Percentiles rank a stretch among this genome's conserved stretches.
These are phyloP conservation scores for Babesia microti DNA, from an alignment of 169 alveolate species.

Conservation along the genomic window DNA sequence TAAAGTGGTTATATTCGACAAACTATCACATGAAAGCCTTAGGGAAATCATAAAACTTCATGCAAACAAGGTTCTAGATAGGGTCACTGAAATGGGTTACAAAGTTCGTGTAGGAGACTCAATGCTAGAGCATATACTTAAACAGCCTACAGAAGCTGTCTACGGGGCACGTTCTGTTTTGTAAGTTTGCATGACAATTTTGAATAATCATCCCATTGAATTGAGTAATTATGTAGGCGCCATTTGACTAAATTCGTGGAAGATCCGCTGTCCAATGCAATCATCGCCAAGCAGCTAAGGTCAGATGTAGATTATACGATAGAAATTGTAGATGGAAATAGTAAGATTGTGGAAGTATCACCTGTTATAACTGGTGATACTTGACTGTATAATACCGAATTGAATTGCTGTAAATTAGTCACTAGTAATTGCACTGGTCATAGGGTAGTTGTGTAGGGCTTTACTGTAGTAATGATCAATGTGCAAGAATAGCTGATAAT, in stretches of 20 bases:
- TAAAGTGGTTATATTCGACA: slow-evolving; percentile 54
- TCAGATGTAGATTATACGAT: slow-evolving; percentile 16
- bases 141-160: slow-evolving; percentile 35
- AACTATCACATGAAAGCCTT: slow-evolving; percentile 33
- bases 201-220: too few species aligned
- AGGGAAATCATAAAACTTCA: slow-evolving; percentile 45
- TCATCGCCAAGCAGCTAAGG: slow-evolving; percentile 18
- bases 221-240: slow-evolving; percentile 18
- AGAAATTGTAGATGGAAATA: too few species aligned
- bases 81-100: slow-evolving; percentile 30
- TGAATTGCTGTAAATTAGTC: too few species aligned
- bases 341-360: too few species aligned
- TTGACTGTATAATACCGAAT: too few species aligned
- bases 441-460: too few species aligned
- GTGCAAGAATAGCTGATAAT: too few species aligned
- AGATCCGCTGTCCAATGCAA: slow-evolving; percentile 24
- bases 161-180: slow-evolving; percentile 48
- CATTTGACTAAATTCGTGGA: slow-evolving; percentile 24
- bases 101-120: slow-evolving; percentile 19
- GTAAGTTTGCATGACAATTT: slow-evolving; percentile 8
- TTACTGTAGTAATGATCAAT: too few species aligned
- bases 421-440: too few species aligned
- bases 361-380: too few species aligned
- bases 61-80: slow-evolving; percentile 35
- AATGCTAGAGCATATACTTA: slow-evolving; percentile 23